phyloP scores from a whole-genome alignment of 2,329 filamentous ascomycete species.

The Epichloe festucae region DNA sequence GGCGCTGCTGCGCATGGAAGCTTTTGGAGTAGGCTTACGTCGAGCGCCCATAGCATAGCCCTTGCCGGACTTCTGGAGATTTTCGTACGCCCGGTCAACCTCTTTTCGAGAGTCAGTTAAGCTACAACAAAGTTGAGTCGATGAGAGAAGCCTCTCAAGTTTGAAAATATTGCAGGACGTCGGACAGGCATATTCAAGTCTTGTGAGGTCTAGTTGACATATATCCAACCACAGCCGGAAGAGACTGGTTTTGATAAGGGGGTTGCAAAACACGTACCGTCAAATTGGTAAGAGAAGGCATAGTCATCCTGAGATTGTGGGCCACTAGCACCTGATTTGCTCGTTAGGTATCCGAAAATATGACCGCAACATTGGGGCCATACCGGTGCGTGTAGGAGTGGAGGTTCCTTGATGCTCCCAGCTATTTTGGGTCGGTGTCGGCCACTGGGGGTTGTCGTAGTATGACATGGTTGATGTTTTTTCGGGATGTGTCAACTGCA shows the following conservation, averaged over 20 bases:
- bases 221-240: background rate
- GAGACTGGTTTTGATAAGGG: background rate
- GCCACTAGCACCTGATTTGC: constrained; percentile 54
- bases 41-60: constrained; percentile 62
- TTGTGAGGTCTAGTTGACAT: background rate
- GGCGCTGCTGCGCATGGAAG: constrained; percentile 5
- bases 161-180: background rate
- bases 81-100: constrained; percentile 91
- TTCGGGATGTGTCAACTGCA: background rate
- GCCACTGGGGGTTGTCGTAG: constrained; percentile 31
- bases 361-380: constrained; percentile 1
- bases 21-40: constrained; percentile 43
- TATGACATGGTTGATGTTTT: constrained; percentile 24
- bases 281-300: constrained; percentile 78
- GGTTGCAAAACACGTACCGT: constrained; percentile 49
- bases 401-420: constrained; percentile 32
- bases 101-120: constrained; percentile 40
- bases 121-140: background rate
- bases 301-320: constrained; percentile 62
- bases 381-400: constrained; percentile 29
- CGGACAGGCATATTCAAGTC: background rate
- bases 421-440: constrained; percentile 25
- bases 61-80: constrained; percentile 93
- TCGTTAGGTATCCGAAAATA: constrained; percentile 3
- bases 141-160: background rate